phyloP scores from a whole-genome alignment of 805 yeast genomes.

The Saturnispora dispora region DNA sequence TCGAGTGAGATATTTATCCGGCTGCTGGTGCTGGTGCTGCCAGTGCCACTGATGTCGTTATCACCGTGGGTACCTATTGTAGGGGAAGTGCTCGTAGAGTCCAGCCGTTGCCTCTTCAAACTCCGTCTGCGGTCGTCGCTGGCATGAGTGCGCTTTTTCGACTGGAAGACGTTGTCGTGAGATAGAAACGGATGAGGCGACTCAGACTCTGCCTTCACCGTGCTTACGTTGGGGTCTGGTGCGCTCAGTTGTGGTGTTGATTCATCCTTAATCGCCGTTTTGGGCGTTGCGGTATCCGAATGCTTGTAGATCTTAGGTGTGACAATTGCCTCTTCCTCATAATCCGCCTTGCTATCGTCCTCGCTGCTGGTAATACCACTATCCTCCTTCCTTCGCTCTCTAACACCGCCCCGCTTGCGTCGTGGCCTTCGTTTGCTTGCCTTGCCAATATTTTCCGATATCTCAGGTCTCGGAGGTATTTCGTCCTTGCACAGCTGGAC shows the following conservation, averaged over 20 bases:
- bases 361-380: neutral
- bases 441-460: neutral
- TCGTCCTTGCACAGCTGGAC: neutral
- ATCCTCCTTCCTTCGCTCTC: neutral
- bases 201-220: no score
- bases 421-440: neutral
- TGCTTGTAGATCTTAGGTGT: no score
- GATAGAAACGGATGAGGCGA: neutral
- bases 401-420: neutral
- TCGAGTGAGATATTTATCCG: neutral
- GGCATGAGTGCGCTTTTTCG: neutral
- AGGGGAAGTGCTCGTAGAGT: neutral
- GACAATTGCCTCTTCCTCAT: no score
- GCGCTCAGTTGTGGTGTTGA: no score
- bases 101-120: neutral
- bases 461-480: neutral
- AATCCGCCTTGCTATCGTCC: neutral
- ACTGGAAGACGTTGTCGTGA: slow-evolving; percentile 5
- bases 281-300: neutral
- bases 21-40: neutral
- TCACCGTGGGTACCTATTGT: neutral
- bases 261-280: neutral
- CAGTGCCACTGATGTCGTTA: neutral
- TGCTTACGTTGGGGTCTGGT: no score
- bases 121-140: neutral